Evolutionary conservation across 2,329 filamentous ascomycete species (phyloP), one percentile per base, ranked within the genome.

Genomic region (Apiospora kogelbergensis): DNA sequence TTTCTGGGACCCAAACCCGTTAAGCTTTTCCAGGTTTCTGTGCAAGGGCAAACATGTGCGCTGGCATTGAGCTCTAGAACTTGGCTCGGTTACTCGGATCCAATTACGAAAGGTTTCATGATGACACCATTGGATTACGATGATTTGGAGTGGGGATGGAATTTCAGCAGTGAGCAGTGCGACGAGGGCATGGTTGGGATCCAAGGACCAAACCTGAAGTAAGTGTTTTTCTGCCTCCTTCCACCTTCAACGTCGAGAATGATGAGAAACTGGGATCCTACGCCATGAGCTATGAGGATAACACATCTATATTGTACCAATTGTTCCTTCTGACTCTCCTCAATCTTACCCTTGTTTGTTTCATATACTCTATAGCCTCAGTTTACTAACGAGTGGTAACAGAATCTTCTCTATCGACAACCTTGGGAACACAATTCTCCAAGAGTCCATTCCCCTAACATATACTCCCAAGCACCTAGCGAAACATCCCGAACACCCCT

Each of bases 81-180:
- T n/a, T 99, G 95, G 95, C 86, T 99, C 4, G 95, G 95, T 57
- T 98, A 98, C 78, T 92, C 94, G 0, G 94, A 98, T 75, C 90
- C 93, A 1, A 91, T 95, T 70, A 95, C 92, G 2, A 93, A 93
- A 76, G 91, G 91, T 45, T 97, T 98, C 76, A 93, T 97, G 81
- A 90, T 98, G 73, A 98, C 95, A 0, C 96, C 97, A 0, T 83
- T 99, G 40, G 93, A 93, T 79, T 98, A 97, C 76, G 90, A 91
- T 67, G 90, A 92, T 48, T 88, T 99, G 37, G 94, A 97, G 79
- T 98, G 94, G 85, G 95, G 93, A 3, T 97, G 95, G 91, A 97
- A 96, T 75, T 98, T 99, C 78, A 95, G 93, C 79, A 97, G 95
- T 77, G 94, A 97, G 78, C 93, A 97, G 79, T 97, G 95, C 76